Percentiles rank a stretch among this genome's conserved stretches.
phyloP scores from a whole-genome alignment of 192 early-diverging fungal genomes.

The Rhizoclosmatium sp. region DNA sequence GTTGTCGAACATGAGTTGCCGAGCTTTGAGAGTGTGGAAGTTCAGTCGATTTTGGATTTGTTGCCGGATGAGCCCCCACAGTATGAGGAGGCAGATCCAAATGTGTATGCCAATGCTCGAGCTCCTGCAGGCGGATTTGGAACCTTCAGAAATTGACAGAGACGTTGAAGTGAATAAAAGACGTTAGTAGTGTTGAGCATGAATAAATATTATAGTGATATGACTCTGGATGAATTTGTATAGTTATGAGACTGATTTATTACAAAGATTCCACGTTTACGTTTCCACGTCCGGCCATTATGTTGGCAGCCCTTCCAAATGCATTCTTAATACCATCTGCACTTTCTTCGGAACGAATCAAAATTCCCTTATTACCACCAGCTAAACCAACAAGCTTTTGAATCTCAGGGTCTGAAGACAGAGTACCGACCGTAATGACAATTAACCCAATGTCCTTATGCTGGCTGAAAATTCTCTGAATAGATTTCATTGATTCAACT shows the following conservation, averaged over 20 bases:
- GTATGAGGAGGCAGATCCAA: too few species aligned
- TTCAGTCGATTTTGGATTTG: too few species aligned
- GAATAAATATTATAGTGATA: too few species aligned
- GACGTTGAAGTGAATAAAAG: too few species aligned
- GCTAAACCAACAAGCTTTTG: neutral
- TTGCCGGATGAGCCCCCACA: too few species aligned
- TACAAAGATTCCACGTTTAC: conserved; percentile 19
- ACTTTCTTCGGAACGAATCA: conserved; percentile 15
- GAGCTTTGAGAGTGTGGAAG: too few species aligned
- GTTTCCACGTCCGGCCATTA: conserved; percentile 9
- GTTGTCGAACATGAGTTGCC: too few species aligned
- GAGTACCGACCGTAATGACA: conserved; percentile 28
- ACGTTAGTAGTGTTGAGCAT: too few species aligned
- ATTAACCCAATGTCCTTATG: conserved; percentile 14
- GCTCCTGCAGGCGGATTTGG: too few species aligned
- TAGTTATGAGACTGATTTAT: neutral
- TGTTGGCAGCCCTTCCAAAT: conserved; percentile 20
- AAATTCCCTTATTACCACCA: neutral
- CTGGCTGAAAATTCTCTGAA: neutral
- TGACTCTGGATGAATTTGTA: too few species aligned
- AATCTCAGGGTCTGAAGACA: conserved; percentile 1
- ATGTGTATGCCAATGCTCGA: too few species aligned
- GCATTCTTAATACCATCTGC: conserved; percentile 26
- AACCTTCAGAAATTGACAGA: too few species aligned
- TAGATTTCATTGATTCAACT: neutral